Evolutionary conservation across 768 basidiomycete species (phyloP), one percentile per base, ranked within the genome.

Genomic region (Amanita jacksonii): DNA sequence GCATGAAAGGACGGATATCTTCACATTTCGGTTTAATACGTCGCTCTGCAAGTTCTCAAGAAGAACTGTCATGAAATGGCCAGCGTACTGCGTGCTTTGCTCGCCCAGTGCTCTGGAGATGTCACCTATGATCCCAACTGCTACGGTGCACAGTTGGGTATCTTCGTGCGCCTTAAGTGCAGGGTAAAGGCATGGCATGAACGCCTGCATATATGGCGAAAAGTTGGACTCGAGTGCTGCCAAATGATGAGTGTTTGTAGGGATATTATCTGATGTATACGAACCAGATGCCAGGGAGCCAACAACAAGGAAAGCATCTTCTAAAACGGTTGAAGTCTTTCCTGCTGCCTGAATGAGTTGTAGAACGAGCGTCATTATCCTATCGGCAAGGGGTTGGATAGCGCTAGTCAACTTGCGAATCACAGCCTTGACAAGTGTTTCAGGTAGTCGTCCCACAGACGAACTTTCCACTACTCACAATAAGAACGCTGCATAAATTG

Each of bases 51-150:
- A 69, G 54, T 94, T 90, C 61, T 92, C 87, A 16, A 97, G 69
- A 24, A 99, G 70, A 12, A 88, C 88, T 8, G 77, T 83, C 87
- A 99, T 96, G 69, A 99, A 93, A 3, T 80, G 71, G 47, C 77
- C 72, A 30, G 90, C 81, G 61, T 92, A 97, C 53, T 85, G 81
- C 1, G 77, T 75, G 46, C 83, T 83, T 56, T 80, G 76, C 46
- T 90, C 85, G 35, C 89, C 85, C 15, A 98, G 75, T 1, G 92
- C 93, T 43, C 94, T 86, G n/a, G 91, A 89, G 43, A 98, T 80
- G 54, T 99, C 96, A 6, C 92, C 91, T 44, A 97, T 88, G 52
- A 96, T 79, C 52, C 94, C 94, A 37, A 98, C 88, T 12, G 92
- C 91, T 43, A 97, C 90, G 5, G 83, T 92, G 68, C 91, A 96